Evolutionary conservation across 257 asterid genomes (phyloP).

Genomic region (Paraleonurus japonicus): DNA sequence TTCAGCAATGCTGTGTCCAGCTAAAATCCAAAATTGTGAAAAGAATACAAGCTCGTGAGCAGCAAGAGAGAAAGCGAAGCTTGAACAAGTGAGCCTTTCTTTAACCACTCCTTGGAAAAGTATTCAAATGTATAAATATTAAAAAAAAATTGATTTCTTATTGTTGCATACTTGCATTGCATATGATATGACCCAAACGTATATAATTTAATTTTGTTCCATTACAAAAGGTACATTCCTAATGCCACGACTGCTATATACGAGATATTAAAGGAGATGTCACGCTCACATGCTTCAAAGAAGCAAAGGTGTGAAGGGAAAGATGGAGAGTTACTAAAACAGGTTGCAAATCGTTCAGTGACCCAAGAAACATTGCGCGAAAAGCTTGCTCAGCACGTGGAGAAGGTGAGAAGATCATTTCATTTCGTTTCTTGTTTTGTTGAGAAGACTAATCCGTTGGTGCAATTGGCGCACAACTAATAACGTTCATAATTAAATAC

Average conservation of each 20-base stretch:
- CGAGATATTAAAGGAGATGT: constrained; percentile 63
- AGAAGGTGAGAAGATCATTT: constrained; percentile 48
- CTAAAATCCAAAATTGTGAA: constrained; percentile 79
- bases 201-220: constrained; percentile 19
- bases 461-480: background rate
- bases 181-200: constrained; percentile 20
- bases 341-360: constrained; percentile 49
- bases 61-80: constrained; percentile 91
- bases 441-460: background rate
- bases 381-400: constrained; percentile 84
- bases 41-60: constrained; percentile 94
- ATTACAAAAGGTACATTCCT: constrained; percentile 70
- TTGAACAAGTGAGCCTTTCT: constrained; percentile 61
- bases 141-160: background rate
- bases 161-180: constrained; percentile 7
- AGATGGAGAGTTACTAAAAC: constrained; percentile 66
- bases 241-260: constrained; percentile 68
- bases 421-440: background rate
- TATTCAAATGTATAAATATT: background rate
- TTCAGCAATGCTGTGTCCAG: constrained; percentile 82
- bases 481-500: background rate
- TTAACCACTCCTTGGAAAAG: background rate
- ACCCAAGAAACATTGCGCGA: constrained; percentile 62
- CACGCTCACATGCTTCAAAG: constrained; percentile 53
- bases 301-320: constrained; percentile 52